A percentile compares a stretch with the other conserved stretches of the same genome.
phyloP scores from a whole-genome alignment of 2,329 filamentous ascomycete species.

The Rhynchosporium graminicola region DNA sequence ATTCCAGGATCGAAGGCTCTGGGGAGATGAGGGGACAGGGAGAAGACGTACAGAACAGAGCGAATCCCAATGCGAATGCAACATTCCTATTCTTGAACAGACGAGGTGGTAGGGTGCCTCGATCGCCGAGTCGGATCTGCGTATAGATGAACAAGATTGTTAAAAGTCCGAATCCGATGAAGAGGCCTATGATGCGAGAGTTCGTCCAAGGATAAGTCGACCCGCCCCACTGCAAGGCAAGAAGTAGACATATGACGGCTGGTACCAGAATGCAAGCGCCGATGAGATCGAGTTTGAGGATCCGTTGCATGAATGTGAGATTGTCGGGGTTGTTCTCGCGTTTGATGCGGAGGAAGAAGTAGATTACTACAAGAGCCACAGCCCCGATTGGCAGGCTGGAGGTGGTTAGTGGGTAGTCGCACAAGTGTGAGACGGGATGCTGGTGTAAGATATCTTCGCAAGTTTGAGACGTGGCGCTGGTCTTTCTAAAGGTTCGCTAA shows the following conservation, averaged over 20 bases:
- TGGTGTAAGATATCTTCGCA: not conserved
- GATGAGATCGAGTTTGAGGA: slow-evolving; percentile 41
- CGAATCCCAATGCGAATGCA: slow-evolving; percentile 25
- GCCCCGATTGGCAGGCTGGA: slow-evolving; percentile 40
- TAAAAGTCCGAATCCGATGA: slow-evolving; percentile 39
- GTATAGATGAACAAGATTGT: slow-evolving; percentile 39
- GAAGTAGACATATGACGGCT: slow-evolving; percentile 42
- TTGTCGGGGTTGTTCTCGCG: slow-evolving; percentile 38
- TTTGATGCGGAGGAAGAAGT: slow-evolving; percentile 47
- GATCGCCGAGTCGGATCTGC: slow-evolving; percentile 40
- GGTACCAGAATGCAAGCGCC: slow-evolving; percentile 43
- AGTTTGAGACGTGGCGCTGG: not conserved
- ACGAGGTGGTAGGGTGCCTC: slow-evolving; percentile 44
- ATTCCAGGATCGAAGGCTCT: not conserved
- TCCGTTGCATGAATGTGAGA: slow-evolving; percentile 29
- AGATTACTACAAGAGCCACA: slow-evolving; percentile 42
- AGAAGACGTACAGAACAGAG: slow-evolving; percentile 24
- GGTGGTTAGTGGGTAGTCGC: too few species aligned
- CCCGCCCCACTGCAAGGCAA: slow-evolving; percentile 46
- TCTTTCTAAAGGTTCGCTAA: not conserved
- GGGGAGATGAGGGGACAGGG: not conserved
- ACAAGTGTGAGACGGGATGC: not conserved
- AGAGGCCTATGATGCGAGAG: slow-evolving; percentile 41
- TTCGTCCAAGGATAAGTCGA: slow-evolving; percentile 42
- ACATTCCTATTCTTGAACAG: slow-evolving; percentile 39